These are phyloP conservation scores for Vanilla planifolia DNA, from an alignment of 106 monocot species.

Conservation along the genomic window DNA sequence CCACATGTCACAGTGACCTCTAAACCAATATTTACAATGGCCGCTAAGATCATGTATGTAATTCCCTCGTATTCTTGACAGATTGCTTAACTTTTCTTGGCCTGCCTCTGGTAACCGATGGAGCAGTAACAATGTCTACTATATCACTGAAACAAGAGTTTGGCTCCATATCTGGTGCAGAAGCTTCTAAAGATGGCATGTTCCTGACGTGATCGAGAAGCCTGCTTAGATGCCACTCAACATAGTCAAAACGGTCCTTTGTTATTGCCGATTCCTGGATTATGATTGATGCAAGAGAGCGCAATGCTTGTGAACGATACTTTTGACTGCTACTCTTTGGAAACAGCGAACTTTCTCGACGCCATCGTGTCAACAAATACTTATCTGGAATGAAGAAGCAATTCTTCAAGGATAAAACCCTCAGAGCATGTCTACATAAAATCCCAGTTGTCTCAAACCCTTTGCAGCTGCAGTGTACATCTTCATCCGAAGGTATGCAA, in stretches of 20 bases:
- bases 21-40: too few relatives aligned
- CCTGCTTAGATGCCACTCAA: slow-evolving; percentile 61
- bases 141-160: slow-evolving; percentile 21
- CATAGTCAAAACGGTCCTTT: slow-evolving; percentile 67
- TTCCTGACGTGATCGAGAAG: slow-evolving; percentile 60
- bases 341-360: slow-evolving; percentile 47
- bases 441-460: slow-evolving; percentile 67
- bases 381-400: slow-evolving; percentile 62
- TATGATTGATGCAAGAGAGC: slow-evolving; percentile 61
- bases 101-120: slow-evolving; percentile 35
- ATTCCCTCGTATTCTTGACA: slow-evolving; percentile 12
- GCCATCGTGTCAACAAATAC: slow-evolving; percentile 56
- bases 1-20: too few relatives aligned
- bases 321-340: slow-evolving; percentile 46
- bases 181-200: slow-evolving; percentile 44
- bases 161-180: slow-evolving; percentile 23
- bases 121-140: slow-evolving; percentile 34
- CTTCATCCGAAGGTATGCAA: slow-evolving; percentile 45
- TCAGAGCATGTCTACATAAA: slow-evolving; percentile 56
- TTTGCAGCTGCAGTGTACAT: slow-evolving; percentile 66
- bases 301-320: slow-evolving; percentile 60
- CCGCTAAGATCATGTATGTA: slow-evolving; percentile 2
- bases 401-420: slow-evolving; percentile 64
- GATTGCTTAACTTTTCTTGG: slow-evolving; percentile 37
- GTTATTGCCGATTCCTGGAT: slow-evolving; percentile 71